Evolutionary conservation across 495 filamentous ascomycete species (phyloP).

Genomic region (Acidomyces sp.): DNA sequence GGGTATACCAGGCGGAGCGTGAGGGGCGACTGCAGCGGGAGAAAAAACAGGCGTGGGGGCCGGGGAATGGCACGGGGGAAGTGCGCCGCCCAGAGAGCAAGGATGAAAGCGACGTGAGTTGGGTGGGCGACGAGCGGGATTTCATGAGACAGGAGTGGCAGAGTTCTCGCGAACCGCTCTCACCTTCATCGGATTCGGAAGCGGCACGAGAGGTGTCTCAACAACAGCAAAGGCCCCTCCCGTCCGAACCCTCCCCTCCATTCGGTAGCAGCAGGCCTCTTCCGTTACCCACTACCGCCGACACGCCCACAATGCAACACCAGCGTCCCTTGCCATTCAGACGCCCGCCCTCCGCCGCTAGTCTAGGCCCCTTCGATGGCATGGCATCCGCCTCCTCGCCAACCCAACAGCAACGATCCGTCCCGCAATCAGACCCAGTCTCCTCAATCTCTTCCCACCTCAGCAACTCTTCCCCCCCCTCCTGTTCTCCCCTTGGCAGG

Average conservation of each 20-base stretch:
- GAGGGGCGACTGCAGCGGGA: conserved; percentile 39
- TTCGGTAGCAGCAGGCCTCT: no score
- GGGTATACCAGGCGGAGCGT: conserved; percentile 68
- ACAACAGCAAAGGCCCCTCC: no score
- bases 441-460: conserved; percentile 14
- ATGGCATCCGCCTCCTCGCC: no score
- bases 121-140: conserved; percentile 60
- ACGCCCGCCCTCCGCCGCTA: no score
- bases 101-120: conserved; percentile 45
- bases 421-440: conserved; percentile 8
- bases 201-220: no score
- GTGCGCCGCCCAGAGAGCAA: conserved; percentile 7
- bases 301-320: no score
- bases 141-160: conserved; percentile 59
- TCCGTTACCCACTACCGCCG: no score
- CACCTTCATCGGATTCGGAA: conserved; percentile 23
- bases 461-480: conserved; percentile 7
- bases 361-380: no score
- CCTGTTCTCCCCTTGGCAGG: conserved; percentile 15
- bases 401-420: neutral
- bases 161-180: conserved; percentile 17
- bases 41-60: neutral
- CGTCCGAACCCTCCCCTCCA: no score
- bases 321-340: no score
- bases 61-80: conserved; percentile 8